These are phyloP conservation scores for Aureobasidium lini DNA, from an alignment of 2,329 filamentous ascomycete species.

Conservation along the genomic window DNA sequence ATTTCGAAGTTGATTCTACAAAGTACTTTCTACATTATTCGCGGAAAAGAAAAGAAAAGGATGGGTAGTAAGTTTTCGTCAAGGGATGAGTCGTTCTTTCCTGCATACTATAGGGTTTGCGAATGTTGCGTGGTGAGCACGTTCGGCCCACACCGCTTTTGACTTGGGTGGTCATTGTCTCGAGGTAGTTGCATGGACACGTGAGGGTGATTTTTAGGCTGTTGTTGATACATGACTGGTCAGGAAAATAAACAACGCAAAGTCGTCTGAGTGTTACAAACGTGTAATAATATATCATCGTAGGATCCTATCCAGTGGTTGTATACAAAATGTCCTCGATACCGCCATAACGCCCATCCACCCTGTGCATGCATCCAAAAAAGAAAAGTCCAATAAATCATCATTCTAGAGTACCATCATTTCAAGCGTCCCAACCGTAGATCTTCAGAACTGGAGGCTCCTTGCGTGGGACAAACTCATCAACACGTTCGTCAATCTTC, in stretches of 20 bases:
- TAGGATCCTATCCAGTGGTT: not conserved
- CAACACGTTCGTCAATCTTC: not conserved
- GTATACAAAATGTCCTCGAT: not conserved
- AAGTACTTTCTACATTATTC: no score
- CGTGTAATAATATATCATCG: not conserved
- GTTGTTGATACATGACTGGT: not conserved
- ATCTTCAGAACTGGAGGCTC: constrained; percentile 2
- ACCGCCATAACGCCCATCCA: not conserved
- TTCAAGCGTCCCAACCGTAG: not conserved
- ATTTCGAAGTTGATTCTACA: no score
- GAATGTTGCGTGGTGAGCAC: not conserved
- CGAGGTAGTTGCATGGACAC: not conserved
- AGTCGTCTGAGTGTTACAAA: not conserved
- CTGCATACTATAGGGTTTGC: not conserved
- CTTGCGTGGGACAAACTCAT: not conserved
- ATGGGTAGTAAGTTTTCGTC: no score
- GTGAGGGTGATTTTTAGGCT: not conserved
- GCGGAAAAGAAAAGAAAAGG: no score
- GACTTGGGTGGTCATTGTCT: not conserved
- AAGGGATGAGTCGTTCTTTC: no score
- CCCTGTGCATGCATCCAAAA: no score
- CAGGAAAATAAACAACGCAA: not conserved
- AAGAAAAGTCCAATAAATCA: no score
- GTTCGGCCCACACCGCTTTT: not conserved
- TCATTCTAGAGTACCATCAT: no score